Conservation (phyloP, 768 basidiomycete species). For the Rhizopogon roseolus region DNA sequence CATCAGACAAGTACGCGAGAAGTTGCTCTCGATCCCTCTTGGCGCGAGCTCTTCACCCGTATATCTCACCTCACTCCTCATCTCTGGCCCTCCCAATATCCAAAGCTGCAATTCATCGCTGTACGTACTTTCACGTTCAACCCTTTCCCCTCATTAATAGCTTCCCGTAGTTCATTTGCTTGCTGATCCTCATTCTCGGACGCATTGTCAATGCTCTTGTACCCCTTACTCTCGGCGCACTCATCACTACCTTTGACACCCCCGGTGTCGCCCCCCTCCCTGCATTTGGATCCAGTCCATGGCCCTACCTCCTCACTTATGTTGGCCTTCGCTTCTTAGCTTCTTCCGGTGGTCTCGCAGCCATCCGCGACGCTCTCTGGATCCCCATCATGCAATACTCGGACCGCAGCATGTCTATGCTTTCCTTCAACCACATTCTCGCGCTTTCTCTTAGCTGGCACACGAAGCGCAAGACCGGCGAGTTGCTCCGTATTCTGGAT, state of each 20-base stretch:
- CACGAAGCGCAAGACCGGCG: conserved; percentile 79
- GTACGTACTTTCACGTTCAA: conserved; percentile 27
- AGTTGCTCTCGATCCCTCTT: conserved; percentile 59
- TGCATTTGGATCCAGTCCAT: conserved; percentile 41
- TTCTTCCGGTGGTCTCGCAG: conserved; percentile 70
- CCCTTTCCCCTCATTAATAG: conserved; percentile 3
- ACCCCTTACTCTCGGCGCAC: conserved; percentile 63
- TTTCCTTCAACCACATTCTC: conserved; percentile 84
- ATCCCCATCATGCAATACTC: conserved; percentile 88
- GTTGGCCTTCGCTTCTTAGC: conserved; percentile 68
- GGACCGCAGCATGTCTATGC: conserved; percentile 50
- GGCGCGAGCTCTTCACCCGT: conserved; percentile 64
- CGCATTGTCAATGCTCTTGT: conserved; percentile 73
- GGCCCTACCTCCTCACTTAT: conserved; percentile 68
- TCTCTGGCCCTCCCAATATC: conserved; percentile 76
- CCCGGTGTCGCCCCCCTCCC: conserved; percentile 10
- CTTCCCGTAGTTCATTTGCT: conserved; percentile 50
- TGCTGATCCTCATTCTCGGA: conserved; percentile 64
- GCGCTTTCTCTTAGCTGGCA: conserved; percentile 85
- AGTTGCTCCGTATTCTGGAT: conserved; percentile 51
- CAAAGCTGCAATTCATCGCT: conserved; percentile 64
- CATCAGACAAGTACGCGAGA: conserved; percentile 36
- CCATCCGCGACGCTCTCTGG: conserved; percentile 71
- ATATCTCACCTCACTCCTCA: conserved; percentile 68
- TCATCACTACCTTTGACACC: conserved; percentile 17